Evolutionary conservation across 805 yeast genomes (phyloP).

Genomic region (Yarrowia hollandica): DNA sequence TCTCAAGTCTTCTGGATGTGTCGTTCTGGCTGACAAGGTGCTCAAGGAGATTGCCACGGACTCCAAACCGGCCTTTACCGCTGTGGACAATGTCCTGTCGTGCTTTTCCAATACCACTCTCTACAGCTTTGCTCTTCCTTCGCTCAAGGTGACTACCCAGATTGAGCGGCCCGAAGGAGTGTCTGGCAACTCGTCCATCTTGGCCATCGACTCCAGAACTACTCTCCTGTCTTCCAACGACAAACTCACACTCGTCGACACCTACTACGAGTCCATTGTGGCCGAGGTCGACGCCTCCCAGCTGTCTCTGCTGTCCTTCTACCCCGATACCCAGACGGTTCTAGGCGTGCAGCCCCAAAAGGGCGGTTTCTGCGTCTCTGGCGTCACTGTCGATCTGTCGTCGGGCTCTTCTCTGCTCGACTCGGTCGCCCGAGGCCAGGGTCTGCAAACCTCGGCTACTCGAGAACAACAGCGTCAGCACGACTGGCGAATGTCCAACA

Average conservation of each 20-base stretch:
- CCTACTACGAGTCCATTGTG: conserved; percentile 38
- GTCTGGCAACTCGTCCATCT: conserved; percentile 31
- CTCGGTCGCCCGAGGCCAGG: conserved; percentile 25
- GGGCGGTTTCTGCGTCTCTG: conserved; percentile 21
- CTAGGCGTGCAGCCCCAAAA: conserved; percentile 23
- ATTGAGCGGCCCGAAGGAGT: conserved; percentile 11
- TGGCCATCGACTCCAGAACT: conserved; percentile 38
- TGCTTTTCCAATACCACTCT: conserved; percentile 22
- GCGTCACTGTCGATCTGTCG: conserved; percentile 14
- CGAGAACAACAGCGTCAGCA: conserved; percentile 21
- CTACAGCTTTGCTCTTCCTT: conserved; percentile 18
- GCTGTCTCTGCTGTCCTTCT: conserved; percentile 29
- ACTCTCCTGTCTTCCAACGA: conserved; percentile 36
- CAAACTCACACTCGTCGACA: conserved; percentile 45
- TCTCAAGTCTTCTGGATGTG: conserved; percentile 14
- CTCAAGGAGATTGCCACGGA: conserved; percentile 13
- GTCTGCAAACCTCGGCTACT: conserved; percentile 10
- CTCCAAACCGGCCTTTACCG: conserved; percentile 17
- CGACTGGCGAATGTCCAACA: conserved; percentile 28
- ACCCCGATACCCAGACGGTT: conserved; percentile 29
- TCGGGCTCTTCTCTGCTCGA: conserved; percentile 23
- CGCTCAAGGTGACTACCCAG: conserved; percentile 27
- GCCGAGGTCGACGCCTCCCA: conserved; percentile 31
- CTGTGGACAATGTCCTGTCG: conserved; percentile 2
- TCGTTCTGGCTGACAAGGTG: conserved; percentile 17